phyloP scores from a whole-genome alignment of 345 rosid species.

The Excoecaria cochinchinensis region DNA sequence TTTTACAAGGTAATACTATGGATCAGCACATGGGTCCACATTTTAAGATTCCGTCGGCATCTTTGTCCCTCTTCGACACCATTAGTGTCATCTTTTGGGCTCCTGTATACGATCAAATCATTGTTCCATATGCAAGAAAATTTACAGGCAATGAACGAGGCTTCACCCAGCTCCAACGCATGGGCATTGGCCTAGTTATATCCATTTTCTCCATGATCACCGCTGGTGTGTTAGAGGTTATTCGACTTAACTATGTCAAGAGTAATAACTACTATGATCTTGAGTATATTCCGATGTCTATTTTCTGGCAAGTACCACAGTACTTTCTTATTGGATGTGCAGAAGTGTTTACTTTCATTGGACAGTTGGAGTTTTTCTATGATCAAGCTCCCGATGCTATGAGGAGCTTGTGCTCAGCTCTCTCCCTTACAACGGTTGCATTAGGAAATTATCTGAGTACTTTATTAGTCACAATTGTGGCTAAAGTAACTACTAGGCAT shows the following conservation, averaged over 20 bases:
- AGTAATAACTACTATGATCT: conserved; percentile 58
- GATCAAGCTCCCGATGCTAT: conserved; percentile 97
- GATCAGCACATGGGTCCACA: conserved; percentile 80
- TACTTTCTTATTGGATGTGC: conserved; percentile 87
- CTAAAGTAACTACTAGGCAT: conserved; percentile 44
- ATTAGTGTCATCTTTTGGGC: conserved; percentile 90
- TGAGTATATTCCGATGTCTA: conserved; percentile 57
- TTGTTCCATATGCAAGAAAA: conserved; percentile 61
- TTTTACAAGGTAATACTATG: conserved; percentile 87
- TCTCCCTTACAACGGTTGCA: conserved; percentile 71
- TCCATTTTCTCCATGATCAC: conserved; percentile 70
- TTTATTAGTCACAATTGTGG: conserved; percentile 60
- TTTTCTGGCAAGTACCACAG: conserved; percentile 96
- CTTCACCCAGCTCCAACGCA: conserved; percentile 90
- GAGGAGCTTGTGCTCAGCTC: conserved; percentile 87
- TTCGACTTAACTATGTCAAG: conserved; percentile 50
- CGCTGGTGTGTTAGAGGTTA: conserved; percentile 72
- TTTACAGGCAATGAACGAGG: conserved; percentile 75
- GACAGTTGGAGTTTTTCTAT: conserved; percentile 86
- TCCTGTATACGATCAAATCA: conserved; percentile 67
- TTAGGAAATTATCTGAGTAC: conserved; percentile 83
- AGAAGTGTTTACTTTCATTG: conserved; percentile 77
- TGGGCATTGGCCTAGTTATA: conserved; percentile 84
- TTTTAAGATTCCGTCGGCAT: conserved; percentile 86
- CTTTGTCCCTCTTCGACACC: conserved; percentile 80